These are phyloP conservation scores for Salix dunnii DNA, from an alignment of 345 rosid genomes.

Conservation along the genomic window DNA sequence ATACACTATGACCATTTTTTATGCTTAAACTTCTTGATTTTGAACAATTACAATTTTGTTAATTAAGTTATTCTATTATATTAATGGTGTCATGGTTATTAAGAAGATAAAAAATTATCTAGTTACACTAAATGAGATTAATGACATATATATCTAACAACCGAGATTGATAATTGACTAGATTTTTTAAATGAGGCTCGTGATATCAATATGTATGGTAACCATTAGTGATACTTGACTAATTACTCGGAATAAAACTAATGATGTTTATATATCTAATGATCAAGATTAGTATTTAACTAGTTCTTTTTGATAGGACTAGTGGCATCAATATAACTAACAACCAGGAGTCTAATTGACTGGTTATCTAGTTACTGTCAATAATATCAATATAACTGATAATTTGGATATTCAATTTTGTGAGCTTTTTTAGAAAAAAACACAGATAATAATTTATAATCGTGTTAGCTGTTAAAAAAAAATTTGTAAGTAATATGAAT, in stretches of 20 bases:
- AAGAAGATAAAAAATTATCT: not conserved
- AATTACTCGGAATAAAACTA: rapidly evolving
- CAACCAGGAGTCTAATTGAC: not conserved
- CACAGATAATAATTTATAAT: too few relatives aligned
- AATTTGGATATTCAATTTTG: too few relatives aligned
- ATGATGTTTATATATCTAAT: rapidly evolving
- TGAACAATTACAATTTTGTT: rapidly evolving
- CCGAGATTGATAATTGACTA: not conserved
- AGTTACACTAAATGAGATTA: rapidly evolving
- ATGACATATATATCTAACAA: rapidly evolving
- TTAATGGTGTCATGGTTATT: not conserved
- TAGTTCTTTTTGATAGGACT: too few relatives aligned
- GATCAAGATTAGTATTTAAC: not conserved
- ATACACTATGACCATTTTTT: rapidly evolving
- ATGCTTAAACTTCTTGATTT: not conserved
- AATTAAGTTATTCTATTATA: not conserved
- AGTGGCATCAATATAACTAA: rapidly evolving
- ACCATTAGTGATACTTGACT: too few relatives aligned
- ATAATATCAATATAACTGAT: not conserved
- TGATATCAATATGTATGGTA: rapidly evolving
- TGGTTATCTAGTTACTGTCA: too few relatives aligned
- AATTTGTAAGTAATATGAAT: too few relatives aligned
- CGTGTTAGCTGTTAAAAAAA: too few relatives aligned
- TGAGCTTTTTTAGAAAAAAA: not conserved
- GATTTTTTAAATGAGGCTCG: rapidly evolving